Base-by-base conservation (phyloP, 1,139 yeast genomes). In the Lodderomyces orthopsilosis region DNA sequence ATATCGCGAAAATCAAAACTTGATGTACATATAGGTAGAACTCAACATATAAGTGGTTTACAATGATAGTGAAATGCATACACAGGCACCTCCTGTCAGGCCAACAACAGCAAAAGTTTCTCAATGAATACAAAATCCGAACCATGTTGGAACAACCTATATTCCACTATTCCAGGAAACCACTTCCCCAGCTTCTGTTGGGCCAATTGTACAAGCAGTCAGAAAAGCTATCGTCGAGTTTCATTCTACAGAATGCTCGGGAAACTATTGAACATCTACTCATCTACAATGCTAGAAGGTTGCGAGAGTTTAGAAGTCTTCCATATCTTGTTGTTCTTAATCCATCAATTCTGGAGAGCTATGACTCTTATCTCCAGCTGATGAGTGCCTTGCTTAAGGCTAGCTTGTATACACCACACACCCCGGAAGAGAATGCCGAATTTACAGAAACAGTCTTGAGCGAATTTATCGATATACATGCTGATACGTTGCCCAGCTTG, bases 331-430 rank as follows among this genome's bases (percentile, higher is more conserved):
- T 85, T 40, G 85, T 89, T 38, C 66, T 91, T 48, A 91, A 91
- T 58, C 96, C 97, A n/a, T 79, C 88, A 54, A 84, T 91, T 43
- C 85, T 94, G n/a, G 81, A 80, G 53, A 84, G 87, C 17, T 88
- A 89, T 66, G 74, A 80, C 53, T 65, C 83, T 39, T 91, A 91
- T 62, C 67, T 87, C 51, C 73, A 79, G 47, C 84, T 95, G 5
- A 76, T 90, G 69, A 75, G 84, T 35, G 73, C 82, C 4, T 63
- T 89, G 50, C 63, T 83, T 41, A 69, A 76, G 13, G 71, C 70
- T 2, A 65, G 66, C 15, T 52, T 62, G 35, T 62, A 59, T 41
- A 65, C 63, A 10, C 70, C 77, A 10, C 65, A 68, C 7, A 75
- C 81, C 1, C 49, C 75, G 6, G 77, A 77, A 45, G 83, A 83